phyloP scores from a whole-genome alignment of 345 rosid species.

The Bruguiera parviflora region DNA sequence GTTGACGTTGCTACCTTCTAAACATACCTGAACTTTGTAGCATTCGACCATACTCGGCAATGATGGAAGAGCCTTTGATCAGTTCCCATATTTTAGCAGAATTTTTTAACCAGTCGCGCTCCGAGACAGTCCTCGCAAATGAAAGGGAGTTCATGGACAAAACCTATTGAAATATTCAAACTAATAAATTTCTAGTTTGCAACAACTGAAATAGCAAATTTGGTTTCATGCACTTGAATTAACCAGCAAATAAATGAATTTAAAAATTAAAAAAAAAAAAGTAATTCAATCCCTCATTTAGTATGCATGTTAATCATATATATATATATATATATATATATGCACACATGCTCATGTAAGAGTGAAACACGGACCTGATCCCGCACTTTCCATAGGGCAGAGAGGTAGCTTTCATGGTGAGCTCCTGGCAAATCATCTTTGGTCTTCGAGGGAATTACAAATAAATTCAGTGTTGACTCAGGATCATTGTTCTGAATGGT shows the following conservation, averaged over 20 bases:
- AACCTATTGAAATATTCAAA: conserved; percentile 38
- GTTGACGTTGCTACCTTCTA: conserved; percentile 39
- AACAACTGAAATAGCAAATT: too few relatives aligned
- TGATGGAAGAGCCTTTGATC: conserved; percentile 59
- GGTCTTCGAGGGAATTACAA: conserved; percentile 49
- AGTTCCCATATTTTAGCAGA: conserved; percentile 84
- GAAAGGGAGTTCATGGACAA: conserved; percentile 52
- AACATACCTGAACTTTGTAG: conserved; percentile 61
- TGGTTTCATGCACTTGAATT: background rate
- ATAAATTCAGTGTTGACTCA: conserved; percentile 36
- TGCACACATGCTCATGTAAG: background rate
- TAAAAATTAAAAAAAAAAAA: background rate
- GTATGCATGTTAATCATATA: background rate
- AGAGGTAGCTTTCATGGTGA: conserved; percentile 48
- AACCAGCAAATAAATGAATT: background rate
- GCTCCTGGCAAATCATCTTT: conserved; percentile 42
- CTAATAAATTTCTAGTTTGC: background rate
- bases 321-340: background rate
- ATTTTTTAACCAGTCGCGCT: conserved; percentile 80
- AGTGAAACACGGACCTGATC: conserved; percentile 45
- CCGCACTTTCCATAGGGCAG: conserved; percentile 49
- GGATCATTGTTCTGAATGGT: conserved; percentile 10
- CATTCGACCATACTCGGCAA: conserved; percentile 52
- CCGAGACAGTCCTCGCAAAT: conserved; percentile 58
- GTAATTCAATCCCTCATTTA: background rate